Evolutionary conservation across 495 filamentous ascomycete species (phyloP).

Genomic region (Daldinia decipiens): DNA sequence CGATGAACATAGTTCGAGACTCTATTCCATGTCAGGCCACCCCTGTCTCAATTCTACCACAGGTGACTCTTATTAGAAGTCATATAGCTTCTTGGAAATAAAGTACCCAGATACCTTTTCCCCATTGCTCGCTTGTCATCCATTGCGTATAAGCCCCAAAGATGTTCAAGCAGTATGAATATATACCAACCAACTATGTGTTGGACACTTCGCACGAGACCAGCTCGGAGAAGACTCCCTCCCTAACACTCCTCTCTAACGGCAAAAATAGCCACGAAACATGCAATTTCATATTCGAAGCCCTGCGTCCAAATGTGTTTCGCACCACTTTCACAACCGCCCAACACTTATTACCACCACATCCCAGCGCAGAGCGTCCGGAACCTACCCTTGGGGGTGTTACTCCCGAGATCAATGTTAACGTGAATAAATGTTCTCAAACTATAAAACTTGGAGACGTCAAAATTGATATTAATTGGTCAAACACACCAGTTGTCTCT

Average conservation of each 20-base stretch:
- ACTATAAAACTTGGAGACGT: conserved; percentile 60
- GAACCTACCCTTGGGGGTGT: conserved; percentile 45
- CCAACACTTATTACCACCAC: conserved; percentile 66
- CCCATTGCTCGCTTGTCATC: too few species aligned
- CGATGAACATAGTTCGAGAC: neutral
- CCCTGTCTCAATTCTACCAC: conserved; percentile 42
- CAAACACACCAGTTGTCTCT: conserved; percentile 63
- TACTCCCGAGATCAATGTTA: conserved; percentile 41
- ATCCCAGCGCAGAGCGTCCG: conserved; percentile 65
- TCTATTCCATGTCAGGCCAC: neutral
- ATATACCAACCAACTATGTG: conserved; percentile 40
- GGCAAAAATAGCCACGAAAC: conserved; percentile 43
- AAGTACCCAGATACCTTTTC: neutral
- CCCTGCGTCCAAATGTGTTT: conserved; percentile 68
- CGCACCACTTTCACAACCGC: conserved; percentile 70
- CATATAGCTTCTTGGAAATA: neutral
- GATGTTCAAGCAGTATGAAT: conserved; percentile 46
- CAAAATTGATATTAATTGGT: conserved; percentile 66
- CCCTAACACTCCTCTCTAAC: conserved; percentile 57
- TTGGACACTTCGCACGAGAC: conserved; percentile 16
- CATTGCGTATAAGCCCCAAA: neutral
- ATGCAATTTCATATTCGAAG: conserved; percentile 68
- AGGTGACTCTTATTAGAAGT: neutral
- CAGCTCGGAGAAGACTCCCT: conserved; percentile 7
- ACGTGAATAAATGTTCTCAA: conserved; percentile 42